These are phyloP conservation scores for Prunus mira DNA, from an alignment of 306 rosid genomes.

Conservation along the genomic window DNA sequence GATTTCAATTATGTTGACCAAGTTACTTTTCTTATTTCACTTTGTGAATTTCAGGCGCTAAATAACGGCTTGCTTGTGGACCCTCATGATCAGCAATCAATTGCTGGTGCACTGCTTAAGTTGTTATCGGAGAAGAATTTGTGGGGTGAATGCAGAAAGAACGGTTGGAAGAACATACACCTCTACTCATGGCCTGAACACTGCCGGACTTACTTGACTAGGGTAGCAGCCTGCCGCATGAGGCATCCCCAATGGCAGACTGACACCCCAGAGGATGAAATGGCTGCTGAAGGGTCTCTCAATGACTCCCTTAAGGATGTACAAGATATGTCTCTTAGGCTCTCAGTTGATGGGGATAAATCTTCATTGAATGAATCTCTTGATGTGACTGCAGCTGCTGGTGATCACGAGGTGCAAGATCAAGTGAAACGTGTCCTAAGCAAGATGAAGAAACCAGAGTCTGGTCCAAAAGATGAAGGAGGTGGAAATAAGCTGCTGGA, in stretches of 20 bases:
- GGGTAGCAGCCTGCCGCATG: slow-evolving; percentile 70
- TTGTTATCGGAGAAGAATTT: slow-evolving; percentile 59
- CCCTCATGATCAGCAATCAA: slow-evolving; percentile 64
- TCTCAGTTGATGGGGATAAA: slow-evolving; percentile 64
- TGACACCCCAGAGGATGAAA: slow-evolving; percentile 61
- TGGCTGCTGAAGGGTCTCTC: slow-evolving; percentile 45
- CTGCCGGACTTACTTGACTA: slow-evolving; percentile 66
- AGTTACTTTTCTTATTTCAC: slow-evolving; percentile 11
- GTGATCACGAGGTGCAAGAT: slow-evolving; percentile 54
- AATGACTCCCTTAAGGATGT: slow-evolving; percentile 69
- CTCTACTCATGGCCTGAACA: slow-evolving; percentile 77
- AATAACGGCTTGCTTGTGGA: slow-evolving; percentile 71
- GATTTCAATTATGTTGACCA: not conserved
- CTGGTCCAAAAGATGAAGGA: slow-evolving; percentile 29
- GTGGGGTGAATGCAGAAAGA: slow-evolving; percentile 64
- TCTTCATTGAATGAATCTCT: slow-evolving; percentile 35
- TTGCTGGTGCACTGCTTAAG: slow-evolving; percentile 60
- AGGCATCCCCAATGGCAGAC: slow-evolving; percentile 75
- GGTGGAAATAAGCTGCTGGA: slow-evolving; percentile 36
- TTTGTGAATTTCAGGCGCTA: slow-evolving; percentile 41
- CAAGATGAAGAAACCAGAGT: slow-evolving; percentile 47
- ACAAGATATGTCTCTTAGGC: slow-evolving; percentile 71
- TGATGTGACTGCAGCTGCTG: slow-evolving; percentile 32
- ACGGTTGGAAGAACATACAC: slow-evolving; percentile 66
- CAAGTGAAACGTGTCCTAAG: slow-evolving; percentile 60